Evolutionary conservation across 1,139 yeast genomes (phyloP), one percentile per base, ranked within the genome.

Genomic region (Scheffersomyces segobiensis): DNA sequence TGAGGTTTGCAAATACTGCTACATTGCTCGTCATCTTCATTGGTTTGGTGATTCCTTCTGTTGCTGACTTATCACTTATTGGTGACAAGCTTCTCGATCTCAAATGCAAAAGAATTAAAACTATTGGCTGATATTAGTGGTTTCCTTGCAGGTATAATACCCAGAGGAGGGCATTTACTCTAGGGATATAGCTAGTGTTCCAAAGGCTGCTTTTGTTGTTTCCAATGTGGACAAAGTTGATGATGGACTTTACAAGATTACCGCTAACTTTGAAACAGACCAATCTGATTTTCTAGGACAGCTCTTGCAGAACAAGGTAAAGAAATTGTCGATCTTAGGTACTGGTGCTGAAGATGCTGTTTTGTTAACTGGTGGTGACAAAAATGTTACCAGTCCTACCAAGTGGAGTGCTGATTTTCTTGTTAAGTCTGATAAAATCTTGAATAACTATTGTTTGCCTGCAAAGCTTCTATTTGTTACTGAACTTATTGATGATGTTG

Each of bases 391-490:
- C 19, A 59, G 62, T 54, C 55, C 62, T 55, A 59, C 63, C 46
- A 57, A 67, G 57, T 70, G 72, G 71, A 57, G 68, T 49, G 64
- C 66, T 19, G 58, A 67, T n/a, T 59, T 70, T 49, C 53, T 65
- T 18, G 65, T 70, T 49, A 61, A 68, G 52, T 68, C 72, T 24
- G 57, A 60, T 21, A 58, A 56, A 48, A 56, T 60, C 6, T 26
- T 59, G 22, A 65, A 65, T 47, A 63, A 62, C 56, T 70, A 72
- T 62, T 70, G 73, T 63, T 67, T 69, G 56, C 72, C 72, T 32
- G 42, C 42, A 10, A 32, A 20, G 42, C 42, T 32, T 32, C 17
- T 10, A 32, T 32, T 32, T 32, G 42, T 32, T 12, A 32, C 42
- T 32, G 42, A 32, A 32, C 42, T 32, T 32, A 32, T 32, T 32